These are phyloP conservation scores for Mycotypha africana DNA, from an alignment of 371 early-diverging fungal species.

Conservation along the genomic window DNA sequence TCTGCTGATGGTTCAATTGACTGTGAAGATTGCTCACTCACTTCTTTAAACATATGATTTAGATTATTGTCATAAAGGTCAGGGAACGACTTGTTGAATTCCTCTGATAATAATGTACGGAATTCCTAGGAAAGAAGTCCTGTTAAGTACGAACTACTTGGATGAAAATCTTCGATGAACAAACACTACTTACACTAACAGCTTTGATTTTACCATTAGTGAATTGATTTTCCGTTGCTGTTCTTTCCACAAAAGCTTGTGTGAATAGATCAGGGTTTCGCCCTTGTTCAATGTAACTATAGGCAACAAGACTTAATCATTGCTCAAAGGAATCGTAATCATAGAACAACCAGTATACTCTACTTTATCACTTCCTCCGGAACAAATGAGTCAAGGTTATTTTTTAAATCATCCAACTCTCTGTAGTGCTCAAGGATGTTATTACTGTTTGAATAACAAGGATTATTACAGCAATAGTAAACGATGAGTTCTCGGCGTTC, in stretches of 20 bases:
- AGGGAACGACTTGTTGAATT: constrained; percentile 43
- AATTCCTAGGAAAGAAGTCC: constrained; percentile 25
- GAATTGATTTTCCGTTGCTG: constrained; percentile 76
- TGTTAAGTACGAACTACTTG: too few relatives aligned
- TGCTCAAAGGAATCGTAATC: background rate
- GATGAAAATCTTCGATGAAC: too few relatives aligned
- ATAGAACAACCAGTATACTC: too few relatives aligned
- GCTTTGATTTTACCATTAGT: constrained; percentile 73
- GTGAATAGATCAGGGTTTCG: constrained; percentile 72
- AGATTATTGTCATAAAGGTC: constrained; percentile 38
- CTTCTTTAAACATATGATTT: constrained; percentile 7
- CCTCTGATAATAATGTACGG: constrained; percentile 25
- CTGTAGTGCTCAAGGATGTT: constrained; percentile 55
- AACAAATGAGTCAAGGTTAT: constrained; percentile 50
- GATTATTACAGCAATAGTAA: too few relatives aligned
- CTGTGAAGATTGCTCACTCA: too few relatives aligned
- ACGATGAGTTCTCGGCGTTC: too few relatives aligned
- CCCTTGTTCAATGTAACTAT: constrained; percentile 51
- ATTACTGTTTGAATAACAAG: too few relatives aligned
- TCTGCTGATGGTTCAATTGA: too few relatives aligned
- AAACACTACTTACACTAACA: constrained; percentile 48
- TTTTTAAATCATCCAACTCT: constrained; percentile 57
- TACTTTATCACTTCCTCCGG: constrained; percentile 72
- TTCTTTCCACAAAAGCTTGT: constrained; percentile 64
- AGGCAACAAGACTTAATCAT: constrained; percentile 1